phyloP scores from a whole-genome alignment of 495 filamentous ascomycete species.

The Penicillium egyptiacum region DNA sequence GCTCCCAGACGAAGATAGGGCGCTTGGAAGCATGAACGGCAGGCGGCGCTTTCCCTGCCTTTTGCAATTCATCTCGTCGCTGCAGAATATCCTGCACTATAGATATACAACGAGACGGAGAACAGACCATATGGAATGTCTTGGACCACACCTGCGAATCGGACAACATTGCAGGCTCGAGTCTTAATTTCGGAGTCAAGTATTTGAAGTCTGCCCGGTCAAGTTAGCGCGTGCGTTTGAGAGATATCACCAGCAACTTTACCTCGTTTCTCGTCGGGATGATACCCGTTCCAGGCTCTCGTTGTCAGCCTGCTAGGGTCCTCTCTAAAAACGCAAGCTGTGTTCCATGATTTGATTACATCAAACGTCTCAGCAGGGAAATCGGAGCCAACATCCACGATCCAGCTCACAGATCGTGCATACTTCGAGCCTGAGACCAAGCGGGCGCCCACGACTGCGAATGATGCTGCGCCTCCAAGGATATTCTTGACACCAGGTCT shows the following conservation, averaged over 20 bases:
- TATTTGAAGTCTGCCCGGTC: constrained; percentile 74
- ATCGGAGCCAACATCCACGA: constrained; percentile 85
- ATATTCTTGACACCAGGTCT: constrained; percentile 65
- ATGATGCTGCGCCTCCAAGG: constrained; percentile 84
- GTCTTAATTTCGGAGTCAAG: constrained; percentile 77
- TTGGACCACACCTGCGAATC: constrained; percentile 63
- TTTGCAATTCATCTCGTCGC: constrained; percentile 40
- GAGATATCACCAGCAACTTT: constrained; percentile 12
- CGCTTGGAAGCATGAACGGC: constrained; percentile 31
- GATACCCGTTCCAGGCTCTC: constrained; percentile 88
- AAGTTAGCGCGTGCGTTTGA: constrained; percentile 24
- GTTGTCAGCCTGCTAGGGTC: constrained; percentile 73
- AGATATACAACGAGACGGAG: constrained; percentile 70
- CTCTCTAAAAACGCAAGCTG: constrained; percentile 65
- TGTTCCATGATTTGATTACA: constrained; percentile 69
- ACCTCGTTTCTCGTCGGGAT: constrained; percentile 57
- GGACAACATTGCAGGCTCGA: constrained; percentile 61
- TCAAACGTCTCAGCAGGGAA: constrained; percentile 67
- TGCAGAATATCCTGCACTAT: constrained; percentile 63
- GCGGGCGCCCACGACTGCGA: constrained; percentile 83
- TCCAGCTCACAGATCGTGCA: constrained; percentile 72
- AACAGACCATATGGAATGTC: constrained; percentile 87
- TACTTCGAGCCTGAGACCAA: constrained; percentile 62
- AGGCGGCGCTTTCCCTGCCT: constrained; percentile 27
- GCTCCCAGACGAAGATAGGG: constrained; percentile 91